These are phyloP conservation scores for Ceratobasidium theobromae DNA, from an alignment of 1,284 basidiomycete species.

Conservation along the genomic window DNA sequence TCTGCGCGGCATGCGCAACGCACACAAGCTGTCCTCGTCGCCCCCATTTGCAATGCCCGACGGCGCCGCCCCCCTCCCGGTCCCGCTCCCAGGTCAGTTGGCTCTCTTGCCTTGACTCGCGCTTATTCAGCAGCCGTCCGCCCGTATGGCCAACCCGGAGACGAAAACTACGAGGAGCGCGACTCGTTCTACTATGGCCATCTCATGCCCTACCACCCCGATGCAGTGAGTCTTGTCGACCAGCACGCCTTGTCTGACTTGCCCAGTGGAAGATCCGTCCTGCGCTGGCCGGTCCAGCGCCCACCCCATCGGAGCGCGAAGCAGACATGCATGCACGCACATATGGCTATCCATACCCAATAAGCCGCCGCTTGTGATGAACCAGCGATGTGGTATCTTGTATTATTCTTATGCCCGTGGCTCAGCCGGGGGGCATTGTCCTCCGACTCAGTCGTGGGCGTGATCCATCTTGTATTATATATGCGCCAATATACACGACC, in stretches of 20 bases:
- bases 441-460: too few relatives aligned
- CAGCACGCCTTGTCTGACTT: too few relatives aligned
- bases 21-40: conserved; percentile 2
- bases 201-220: conserved; percentile 29
- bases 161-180: conserved; percentile 25
- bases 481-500: too few relatives aligned
- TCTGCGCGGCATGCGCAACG: conserved; percentile 31
- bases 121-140: conserved; percentile 20
- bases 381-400: too few relatives aligned
- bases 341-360: too few relatives aligned
- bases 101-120: not conserved
- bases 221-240: conserved; percentile 14
- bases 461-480: too few relatives aligned
- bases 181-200: conserved; percentile 21
- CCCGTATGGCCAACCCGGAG: conserved; percentile 25
- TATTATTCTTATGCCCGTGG: too few relatives aligned
- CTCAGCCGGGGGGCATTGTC: too few relatives aligned
- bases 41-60: conserved; percentile 26
- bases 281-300: conserved; percentile 27
- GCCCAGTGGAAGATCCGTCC: conserved; percentile 19
- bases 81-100: conserved; percentile 36
- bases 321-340: not conserved
- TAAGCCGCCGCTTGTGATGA: too few relatives aligned
- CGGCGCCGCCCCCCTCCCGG: not conserved
- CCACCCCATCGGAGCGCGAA: conserved; percentile 14